Evolutionary conservation across 1,284 basidiomycete genomes (phyloP).

Genomic region (Neonothopanus nambi): DNA sequence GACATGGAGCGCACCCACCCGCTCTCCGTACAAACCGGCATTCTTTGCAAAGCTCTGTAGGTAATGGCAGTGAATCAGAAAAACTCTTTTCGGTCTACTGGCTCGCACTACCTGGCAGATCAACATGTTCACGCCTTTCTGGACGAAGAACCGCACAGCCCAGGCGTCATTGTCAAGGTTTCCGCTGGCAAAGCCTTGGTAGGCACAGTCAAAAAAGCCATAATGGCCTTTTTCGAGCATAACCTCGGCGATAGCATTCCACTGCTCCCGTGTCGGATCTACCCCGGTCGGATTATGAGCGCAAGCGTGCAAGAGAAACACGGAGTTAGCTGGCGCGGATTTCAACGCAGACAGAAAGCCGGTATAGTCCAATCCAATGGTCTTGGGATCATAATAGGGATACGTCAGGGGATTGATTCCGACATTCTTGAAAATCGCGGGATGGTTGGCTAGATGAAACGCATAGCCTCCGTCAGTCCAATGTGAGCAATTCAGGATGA

Average conservation of each 20-base stretch:
- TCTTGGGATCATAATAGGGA: slow-evolving; percentile 89
- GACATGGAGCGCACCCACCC: slow-evolving; percentile 84
- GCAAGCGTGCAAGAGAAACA: slow-evolving; percentile 90
- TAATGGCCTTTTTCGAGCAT: slow-evolving; percentile 81
- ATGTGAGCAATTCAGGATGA: background rate
- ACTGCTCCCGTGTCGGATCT: slow-evolving; percentile 89
- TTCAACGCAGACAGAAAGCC: slow-evolving; percentile 71
- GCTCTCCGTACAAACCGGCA: slow-evolving; percentile 91
- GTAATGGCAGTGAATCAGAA: background rate
- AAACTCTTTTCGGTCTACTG: background rate
- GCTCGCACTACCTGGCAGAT: slow-evolving; percentile 76
- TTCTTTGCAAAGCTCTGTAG: slow-evolving; percentile 93
- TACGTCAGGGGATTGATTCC: slow-evolving; percentile 82
- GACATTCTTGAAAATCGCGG: slow-evolving; percentile 84
- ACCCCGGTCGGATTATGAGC: slow-evolving; percentile 97
- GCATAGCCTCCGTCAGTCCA: slow-evolving; percentile 1
- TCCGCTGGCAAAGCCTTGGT: slow-evolving; percentile 92
- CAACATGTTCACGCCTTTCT: slow-evolving; percentile 73
- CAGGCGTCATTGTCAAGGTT: slow-evolving; percentile 76
- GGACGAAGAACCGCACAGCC: slow-evolving; percentile 79
- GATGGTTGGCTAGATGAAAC: slow-evolving; percentile 78
- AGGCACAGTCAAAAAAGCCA: slow-evolving; percentile 94
- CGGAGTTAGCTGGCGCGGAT: slow-evolving; percentile 71
- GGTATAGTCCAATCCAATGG: slow-evolving; percentile 84
- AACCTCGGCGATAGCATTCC: slow-evolving; percentile 78